Conservation (phyloP, 2,329 filamentous ascomycete genomes). For the Talaromyces sp. region DNA sequence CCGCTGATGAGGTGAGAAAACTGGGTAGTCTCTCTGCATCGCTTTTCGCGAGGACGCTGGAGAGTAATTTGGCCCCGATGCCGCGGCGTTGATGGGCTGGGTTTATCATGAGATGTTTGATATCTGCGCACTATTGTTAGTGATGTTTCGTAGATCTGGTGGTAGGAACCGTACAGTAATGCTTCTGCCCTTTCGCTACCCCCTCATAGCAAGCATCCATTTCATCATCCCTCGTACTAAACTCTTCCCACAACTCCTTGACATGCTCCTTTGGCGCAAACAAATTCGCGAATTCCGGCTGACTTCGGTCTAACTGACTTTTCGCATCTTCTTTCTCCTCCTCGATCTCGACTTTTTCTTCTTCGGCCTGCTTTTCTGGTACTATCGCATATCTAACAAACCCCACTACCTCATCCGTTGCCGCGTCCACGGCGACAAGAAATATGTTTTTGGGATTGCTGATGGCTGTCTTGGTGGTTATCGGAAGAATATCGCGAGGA, state of each 20-base stretch:
- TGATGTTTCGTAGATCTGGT: too few species aligned
- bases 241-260: neutral
- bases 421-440: slow-evolving; percentile 2
- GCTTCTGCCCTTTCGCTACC: neutral
- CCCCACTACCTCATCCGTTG: slow-evolving; percentile 4
- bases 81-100: slow-evolving; percentile 14
- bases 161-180: neutral
- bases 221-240: slow-evolving; percentile 11
- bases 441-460: slow-evolving; percentile 2
- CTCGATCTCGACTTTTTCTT: neutral
- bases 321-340: neutral
- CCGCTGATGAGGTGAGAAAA: slow-evolving; percentile 11
- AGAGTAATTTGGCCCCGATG: slow-evolving; percentile 7
- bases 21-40: slow-evolving; percentile 1
- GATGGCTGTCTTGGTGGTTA: slow-evolving; percentile 6
- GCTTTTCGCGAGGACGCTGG: slow-evolving; percentile 10
- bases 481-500: neutral
- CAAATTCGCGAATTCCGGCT: neutral
- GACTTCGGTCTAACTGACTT: neutral
- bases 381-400: slow-evolving; percentile 8
- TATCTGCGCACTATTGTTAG: neutral
- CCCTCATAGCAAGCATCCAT: slow-evolving; percentile 14
- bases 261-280: slow-evolving; percentile 9
- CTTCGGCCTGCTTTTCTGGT: neutral
- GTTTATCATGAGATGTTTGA: slow-evolving; percentile 14